A percentile compares a stretch with the other conserved stretches of the same genome.
Evolutionary conservation across 768 basidiomycete species (phyloP).

Genomic region (Pulveroboletus frians): DNA sequence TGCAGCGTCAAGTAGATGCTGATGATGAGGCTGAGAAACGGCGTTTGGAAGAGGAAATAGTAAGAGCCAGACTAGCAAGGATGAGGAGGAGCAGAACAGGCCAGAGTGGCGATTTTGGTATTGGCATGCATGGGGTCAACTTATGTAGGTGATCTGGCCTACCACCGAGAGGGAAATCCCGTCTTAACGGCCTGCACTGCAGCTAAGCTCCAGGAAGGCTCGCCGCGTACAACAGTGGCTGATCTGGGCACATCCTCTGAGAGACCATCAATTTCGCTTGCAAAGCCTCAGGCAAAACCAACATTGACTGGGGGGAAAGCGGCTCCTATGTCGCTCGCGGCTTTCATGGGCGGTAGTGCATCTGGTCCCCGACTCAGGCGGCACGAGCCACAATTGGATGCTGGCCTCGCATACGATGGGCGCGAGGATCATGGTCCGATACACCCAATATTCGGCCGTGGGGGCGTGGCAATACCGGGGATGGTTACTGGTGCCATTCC

Average conservation of each 20-base stretch:
- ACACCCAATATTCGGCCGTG: slow-evolving; percentile 73
- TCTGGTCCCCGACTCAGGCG: slow-evolving; percentile 69
- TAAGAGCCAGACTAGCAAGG: slow-evolving; percentile 43
- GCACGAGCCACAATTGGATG: slow-evolving; percentile 68
- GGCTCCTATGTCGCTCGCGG: slow-evolving; percentile 65
- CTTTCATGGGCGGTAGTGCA: slow-evolving; percentile 77
- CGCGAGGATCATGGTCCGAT: slow-evolving; percentile 46
- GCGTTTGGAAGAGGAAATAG: slow-evolving; percentile 55
- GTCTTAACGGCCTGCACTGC: slow-evolving; percentile 2
- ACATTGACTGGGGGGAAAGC: slow-evolving; percentile 23
- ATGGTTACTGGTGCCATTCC: slow-evolving; percentile 34
- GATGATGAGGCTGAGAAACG: slow-evolving; percentile 76
- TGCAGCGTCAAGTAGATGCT: slow-evolving; percentile 77
- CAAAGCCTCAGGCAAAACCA: slow-evolving; percentile 14
- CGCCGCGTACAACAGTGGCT: slow-evolving; percentile 4
- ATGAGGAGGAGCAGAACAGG: slow-evolving; percentile 34
- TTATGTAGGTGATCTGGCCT: slow-evolving; percentile 25
- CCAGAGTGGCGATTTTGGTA: slow-evolving; percentile 34
- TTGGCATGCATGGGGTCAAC: slow-evolving; percentile 34
- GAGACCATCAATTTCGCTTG: slow-evolving; percentile 1
- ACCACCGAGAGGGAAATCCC: not conserved
- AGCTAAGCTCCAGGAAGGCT: slow-evolving; percentile 23
- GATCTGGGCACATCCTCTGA: slow-evolving; percentile 9
- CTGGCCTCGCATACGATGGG: slow-evolving; percentile 62
- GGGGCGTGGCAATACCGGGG: slow-evolving; percentile 74